Evolutionary conservation across 1,139 yeast genomes (phyloP), one percentile per base, ranked within the genome.

Genomic region (Zhuliangozyma blackwelliae): DNA sequence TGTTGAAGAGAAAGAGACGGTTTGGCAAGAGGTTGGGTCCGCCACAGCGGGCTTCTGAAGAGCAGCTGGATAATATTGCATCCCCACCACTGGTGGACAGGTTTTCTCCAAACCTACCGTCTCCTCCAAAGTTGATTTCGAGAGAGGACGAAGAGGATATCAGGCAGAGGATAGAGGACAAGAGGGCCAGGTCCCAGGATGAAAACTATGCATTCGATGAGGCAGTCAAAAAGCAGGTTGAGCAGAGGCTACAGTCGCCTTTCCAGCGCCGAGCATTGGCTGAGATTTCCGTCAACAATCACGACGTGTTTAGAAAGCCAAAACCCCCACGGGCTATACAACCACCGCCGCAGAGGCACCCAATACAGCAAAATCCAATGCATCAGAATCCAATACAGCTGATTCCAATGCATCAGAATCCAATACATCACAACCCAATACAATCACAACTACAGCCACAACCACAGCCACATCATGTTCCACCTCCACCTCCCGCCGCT

Each of bases 21-120:
- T 63, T 65, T 39, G 68, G 70, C 5, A 59, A 55, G 41, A 41
- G 56, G 7, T 46, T 69, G 35, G 75, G 75, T 0, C 71, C 70
- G 4, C 73, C 73, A 1, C 58, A 64, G 44, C 49, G 72, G 29
- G 66, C 65, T 3, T 49, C 59, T 8, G 51, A 59, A 12, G 13
- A 28, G 13, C 20, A 21, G 9, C 10, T 3, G 7, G 10, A 19
- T 16, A 32, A 29, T 13, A 9, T 34, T 9, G 25, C 23, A 16
- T 52, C 52, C 2, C 52, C 55, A 3, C 35, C 47, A 7, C 33
- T 46, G 5, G 32, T 43, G 5, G 47, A 43, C 5, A 27, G 33
- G 16, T 43, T 51, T 25, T 49, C 55, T 10, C 52, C 58, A 7
- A 43, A 42, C 19, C 28, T 46, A 11, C 31, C 27, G 25, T 28